phyloP scores from a whole-genome alignment of 1,284 basidiomycete genomes.

The Cryptococcus wingfieldii region DNA sequence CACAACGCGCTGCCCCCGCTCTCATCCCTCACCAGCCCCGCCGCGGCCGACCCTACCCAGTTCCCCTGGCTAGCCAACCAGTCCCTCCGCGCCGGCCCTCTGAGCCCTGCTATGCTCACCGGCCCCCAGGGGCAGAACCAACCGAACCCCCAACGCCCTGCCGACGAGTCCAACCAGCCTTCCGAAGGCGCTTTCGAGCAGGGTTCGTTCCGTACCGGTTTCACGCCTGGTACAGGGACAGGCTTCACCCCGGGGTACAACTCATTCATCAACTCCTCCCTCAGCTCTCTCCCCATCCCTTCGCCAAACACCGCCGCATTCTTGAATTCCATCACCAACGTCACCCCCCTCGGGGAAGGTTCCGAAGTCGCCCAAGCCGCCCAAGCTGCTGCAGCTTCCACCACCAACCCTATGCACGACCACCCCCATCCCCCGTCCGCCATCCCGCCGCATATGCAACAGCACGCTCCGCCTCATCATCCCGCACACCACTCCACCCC shows the following conservation, averaged over 20 bases:
- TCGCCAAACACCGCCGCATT: constrained; percentile 90
- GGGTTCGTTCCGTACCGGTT: constrained; percentile 58
- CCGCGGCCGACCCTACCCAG: constrained; percentile 57
- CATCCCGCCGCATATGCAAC: constrained; percentile 32
- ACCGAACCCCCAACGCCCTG: neutral
- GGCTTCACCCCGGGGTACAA: constrained; percentile 69
- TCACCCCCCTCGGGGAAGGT: constrained; percentile 51
- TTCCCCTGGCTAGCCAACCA: constrained; percentile 64
- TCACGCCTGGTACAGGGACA: constrained; percentile 63
- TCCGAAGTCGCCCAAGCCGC: constrained; percentile 16
- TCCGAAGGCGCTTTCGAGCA: constrained; percentile 64
- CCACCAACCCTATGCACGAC: constrained; percentile 1
- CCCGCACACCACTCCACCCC: constrained; percentile 6
- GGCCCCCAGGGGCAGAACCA: constrained; percentile 60
- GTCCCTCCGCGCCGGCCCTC: constrained; percentile 81
- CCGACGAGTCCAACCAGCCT: constrained; percentile 11
- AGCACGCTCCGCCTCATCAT: constrained; percentile 25
- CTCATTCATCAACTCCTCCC: constrained; percentile 38
- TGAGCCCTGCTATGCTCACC: constrained; percentile 91
- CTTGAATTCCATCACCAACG: constrained; percentile 81
- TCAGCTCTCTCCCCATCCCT: constrained; percentile 60
- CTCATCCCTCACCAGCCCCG: constrained; percentile 77
- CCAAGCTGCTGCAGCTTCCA: constrained; percentile 1
- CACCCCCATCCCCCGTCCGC: constrained; percentile 28
- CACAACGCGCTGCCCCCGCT: constrained; percentile 71